Base-by-base conservation (phyloP, 768 basidiomycete genomes). In the Lentinus tigrinus region DNA sequence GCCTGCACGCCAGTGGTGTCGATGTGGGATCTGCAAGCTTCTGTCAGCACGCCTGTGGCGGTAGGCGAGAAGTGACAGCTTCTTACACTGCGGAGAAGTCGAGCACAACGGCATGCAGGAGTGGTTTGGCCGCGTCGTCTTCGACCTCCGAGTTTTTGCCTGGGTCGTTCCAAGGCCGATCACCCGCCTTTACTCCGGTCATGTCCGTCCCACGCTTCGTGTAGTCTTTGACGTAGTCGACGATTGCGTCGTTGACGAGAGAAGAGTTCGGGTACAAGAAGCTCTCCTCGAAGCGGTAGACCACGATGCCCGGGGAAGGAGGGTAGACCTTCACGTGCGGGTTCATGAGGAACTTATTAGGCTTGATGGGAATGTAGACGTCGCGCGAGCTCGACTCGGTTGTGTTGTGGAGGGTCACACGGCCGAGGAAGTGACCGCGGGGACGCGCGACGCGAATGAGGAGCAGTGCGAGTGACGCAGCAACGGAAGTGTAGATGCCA, bases 151-250 rank as follows among this genome's bases (percentile, higher is more conserved):
- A 74, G 47, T 70, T 65, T 27, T 88, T 89, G 28, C 92, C 91
- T 13, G 91, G 85, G 65, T 97, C 94, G 68, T 98, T 98, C 95
- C 95, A 98, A 14, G 91, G 82, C 46, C 95, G 83, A 69, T 95
- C 93, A 55, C 80, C 77, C 28, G 83, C 74, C 55, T 74, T 80
- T 57, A 91, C 77, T n/a, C 74, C 67, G 39, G 79, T 76, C 73
- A 89, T 78, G 69, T 95, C 89, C 65, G 80, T 83, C 24, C 91
- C 93, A 44, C 89, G 82, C 28, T 84, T 80, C 63, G 89, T 92
- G 64, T 86, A 78, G 54, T 75, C 75, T 72, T 89, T 93, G 63
- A 96, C 91, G 62, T 93, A 80, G 62, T 88, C 87, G 17, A 95
- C 88, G 19, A 98, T 74, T 1, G 79, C 75, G 42, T 84, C 82